phyloP scores from a whole-genome alignment of 345 rosid species.

The Brassica napus region DNA sequence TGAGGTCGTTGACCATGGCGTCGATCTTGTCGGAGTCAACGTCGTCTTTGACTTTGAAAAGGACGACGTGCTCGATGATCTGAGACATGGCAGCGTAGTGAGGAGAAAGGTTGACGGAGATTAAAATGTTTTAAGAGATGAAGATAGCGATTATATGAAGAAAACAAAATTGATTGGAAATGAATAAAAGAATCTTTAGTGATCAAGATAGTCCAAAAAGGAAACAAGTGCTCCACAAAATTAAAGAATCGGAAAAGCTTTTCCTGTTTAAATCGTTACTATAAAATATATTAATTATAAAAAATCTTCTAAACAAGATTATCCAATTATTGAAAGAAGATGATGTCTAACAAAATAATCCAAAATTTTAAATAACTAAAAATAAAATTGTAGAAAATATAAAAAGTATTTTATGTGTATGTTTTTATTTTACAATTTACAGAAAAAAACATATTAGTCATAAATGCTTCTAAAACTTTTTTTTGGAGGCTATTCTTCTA shows the following conservation, averaged over 20 bases:
- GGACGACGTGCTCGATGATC: slow-evolving; percentile 73
- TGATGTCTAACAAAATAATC: too few species aligned
- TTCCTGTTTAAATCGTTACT: too few species aligned
- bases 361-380: too few species aligned
- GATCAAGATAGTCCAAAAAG: not conserved
- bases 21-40: slow-evolving; percentile 48
- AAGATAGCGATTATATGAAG: not conserved
- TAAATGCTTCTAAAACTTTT: too few species aligned
- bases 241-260: not conserved
- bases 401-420: too few species aligned
- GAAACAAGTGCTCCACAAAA: not conserved
- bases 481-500: too few species aligned
- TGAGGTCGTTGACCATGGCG: slow-evolving; percentile 60
- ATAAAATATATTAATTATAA: too few species aligned
- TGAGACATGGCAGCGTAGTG: slow-evolving; percentile 15
- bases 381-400: too few species aligned
- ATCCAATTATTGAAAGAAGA: too few species aligned
- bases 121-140: not conserved
- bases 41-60: slow-evolving; percentile 67
- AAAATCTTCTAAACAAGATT: too few species aligned
- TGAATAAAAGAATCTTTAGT: not conserved
- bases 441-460: too few species aligned
- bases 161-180: not conserved
- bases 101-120: not conserved
- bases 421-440: too few species aligned